Evolutionary conservation across 2,329 filamentous ascomycete species (phyloP), one percentile per base, ranked within the genome.

Genomic region (Diaporthe batatas): DNA sequence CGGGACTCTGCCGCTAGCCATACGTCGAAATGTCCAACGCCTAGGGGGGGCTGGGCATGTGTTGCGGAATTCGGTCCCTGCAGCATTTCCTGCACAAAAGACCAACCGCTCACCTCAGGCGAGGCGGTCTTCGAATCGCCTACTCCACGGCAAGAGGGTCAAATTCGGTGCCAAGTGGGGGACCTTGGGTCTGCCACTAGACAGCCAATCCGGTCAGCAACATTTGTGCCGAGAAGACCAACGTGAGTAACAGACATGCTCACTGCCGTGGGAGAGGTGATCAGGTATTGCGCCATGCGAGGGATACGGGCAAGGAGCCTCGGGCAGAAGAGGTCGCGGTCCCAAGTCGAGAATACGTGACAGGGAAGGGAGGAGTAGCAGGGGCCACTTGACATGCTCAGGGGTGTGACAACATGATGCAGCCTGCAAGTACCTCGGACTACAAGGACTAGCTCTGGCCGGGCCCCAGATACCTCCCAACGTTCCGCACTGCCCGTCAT

Each of bases 391-490:
- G 68, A 62, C 44, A 70, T 70, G 49, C 62, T 29, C 68, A 53
- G 55, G 55, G 32, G 68, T 70, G 34, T 49, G 68, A 70, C 68
- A 53, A 53, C 68, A 62, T 70, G 42, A 53, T 70, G 68, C 68
- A 44, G 55, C 18, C 44, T 70, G 68, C 55, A 70, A 62, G 68
- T 59, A 57, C 55, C 68, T 70, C 44, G 58, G 68, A 67, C 68
- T 62, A 53, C 68, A 47, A 70, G 44, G 58, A 62, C 55, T 62
- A 70, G 58, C 47, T 34, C 25, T 62, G 47, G 53, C 62, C 62
- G 47, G 62, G 68, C 68, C 21, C 68, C 47, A 49, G 12, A 42
- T 44, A 58, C 68, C 32, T 70, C 39, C 21, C 47, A 62, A n/a
- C 18, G 55, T 53, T 42, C 68, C 68, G 68, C 55, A 70, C 29